Evolutionary conservation across 2,329 filamentous ascomycete genomes (phyloP).

Genomic region (Cladosporium phlei): DNA sequence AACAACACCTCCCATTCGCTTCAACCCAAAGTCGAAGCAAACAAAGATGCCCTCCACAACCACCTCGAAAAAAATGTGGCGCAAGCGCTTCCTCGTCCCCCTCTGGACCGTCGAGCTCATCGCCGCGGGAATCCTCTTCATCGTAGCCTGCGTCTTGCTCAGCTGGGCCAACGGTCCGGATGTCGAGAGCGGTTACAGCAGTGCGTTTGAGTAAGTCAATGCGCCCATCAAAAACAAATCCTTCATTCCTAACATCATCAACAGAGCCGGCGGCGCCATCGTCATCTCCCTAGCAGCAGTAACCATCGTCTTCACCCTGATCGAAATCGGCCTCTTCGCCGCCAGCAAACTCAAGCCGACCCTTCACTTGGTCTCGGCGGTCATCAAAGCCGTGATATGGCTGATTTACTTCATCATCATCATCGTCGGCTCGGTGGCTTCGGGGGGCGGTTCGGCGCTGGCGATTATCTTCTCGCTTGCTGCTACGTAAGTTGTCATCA

Average conservation of each 20-base stretch:
- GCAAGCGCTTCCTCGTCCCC: conserved; percentile 26
- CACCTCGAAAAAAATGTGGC: conserved; percentile 25
- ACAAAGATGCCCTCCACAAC: neutral
- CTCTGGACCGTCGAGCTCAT: conserved; percentile 25
- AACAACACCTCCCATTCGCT: neutral
- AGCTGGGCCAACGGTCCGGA: neutral
- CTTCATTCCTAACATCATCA: too few relatives aligned
- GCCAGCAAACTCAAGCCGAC: conserved; percentile 22
- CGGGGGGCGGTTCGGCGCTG: conserved; percentile 4
- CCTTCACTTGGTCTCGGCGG: conserved; percentile 22
- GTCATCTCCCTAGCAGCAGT: conserved; percentile 20
- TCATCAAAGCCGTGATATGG: conserved; percentile 24
- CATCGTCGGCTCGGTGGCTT: conserved; percentile 15
- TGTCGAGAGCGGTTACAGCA: neutral
- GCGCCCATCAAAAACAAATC: too few relatives aligned
- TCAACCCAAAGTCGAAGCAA: neutral
- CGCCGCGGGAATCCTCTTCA: conserved; percentile 16
- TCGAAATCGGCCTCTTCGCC: conserved; percentile 25
- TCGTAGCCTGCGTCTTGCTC: conserved; percentile 16
- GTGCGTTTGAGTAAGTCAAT: neutral
- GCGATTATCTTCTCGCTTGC: conserved; percentile 24
- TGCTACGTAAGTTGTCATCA: conserved; percentile 39
- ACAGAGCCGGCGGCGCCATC: conserved; percentile 20
- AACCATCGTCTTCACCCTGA: conserved; percentile 25
- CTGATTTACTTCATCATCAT: conserved; percentile 21